Base-by-base conservation (phyloP, 805 yeast species). In the Debaryomyces maramus region DNA sequence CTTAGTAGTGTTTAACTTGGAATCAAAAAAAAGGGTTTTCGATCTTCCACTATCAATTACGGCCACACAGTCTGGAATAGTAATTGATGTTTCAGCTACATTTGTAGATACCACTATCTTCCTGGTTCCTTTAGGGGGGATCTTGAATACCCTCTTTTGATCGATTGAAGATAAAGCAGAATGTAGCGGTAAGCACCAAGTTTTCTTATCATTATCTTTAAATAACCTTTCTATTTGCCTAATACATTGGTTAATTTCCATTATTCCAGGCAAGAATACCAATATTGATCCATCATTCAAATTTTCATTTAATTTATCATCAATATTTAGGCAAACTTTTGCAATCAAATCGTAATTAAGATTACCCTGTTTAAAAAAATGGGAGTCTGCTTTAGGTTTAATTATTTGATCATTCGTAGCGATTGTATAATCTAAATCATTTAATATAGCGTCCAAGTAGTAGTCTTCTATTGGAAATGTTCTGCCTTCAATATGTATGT, bases 61-160 rank as follows among this genome's bases (percentile, higher is more conserved):
- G 0, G 81, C 95, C 8, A 89, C 96, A 61, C 91, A 87, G 61
- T 91, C 99, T 11, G 96, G 88, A 40, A 91, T 91, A 1, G 99
- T 91, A 48, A 91, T 89, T 11, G 99, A 91, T 0, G 99, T 91
- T 63, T 91, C 99, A 0, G 99, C 99, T 43, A 91, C 87, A 56
- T 91, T 90, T 0, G 99, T 91, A 1, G 96, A 79, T 0, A 85
- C 91, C 9, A 91, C 89, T 27, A 91, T 76, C 51, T 91, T 91
- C 46, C 97, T 72, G 1, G 55, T 44, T 10, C 81, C 83, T 0
- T 43, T 47, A 1, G 80, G 76, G 3, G 87, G 78, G 2, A 51
- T 49, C 29, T 62, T 67, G 58, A 91, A 91, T 1, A 90, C 95
- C 24, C 73, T 70, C 34, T 82, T 80, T 54, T 91, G 99, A 24